These are phyloP conservation scores for Aspergillus sp. DNA, from an alignment of 2,329 filamentous ascomycete genomes.

Conservation along the genomic window DNA sequence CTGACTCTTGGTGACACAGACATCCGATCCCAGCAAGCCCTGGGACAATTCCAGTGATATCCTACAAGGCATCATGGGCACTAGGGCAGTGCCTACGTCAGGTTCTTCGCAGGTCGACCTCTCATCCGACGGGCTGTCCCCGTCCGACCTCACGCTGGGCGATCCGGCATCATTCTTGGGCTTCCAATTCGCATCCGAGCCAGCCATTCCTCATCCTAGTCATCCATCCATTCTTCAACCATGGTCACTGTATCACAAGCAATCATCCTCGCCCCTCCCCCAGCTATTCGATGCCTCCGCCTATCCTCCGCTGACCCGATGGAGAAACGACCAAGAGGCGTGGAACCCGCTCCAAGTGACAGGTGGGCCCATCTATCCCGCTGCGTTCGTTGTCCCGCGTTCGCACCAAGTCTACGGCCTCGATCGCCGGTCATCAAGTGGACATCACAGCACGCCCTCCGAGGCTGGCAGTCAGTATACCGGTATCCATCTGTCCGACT, in stretches of 20 bases:
- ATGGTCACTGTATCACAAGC: conserved; percentile 20
- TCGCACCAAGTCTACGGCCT: conserved; percentile 23
- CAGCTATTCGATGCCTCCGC: conserved; percentile 26
- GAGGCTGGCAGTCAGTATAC: conserved; percentile 38
- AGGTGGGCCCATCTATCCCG: conserved; percentile 22
- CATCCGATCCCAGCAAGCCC: conserved; percentile 13
- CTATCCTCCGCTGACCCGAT: conserved; percentile 22
- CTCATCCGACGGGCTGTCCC: conserved; percentile 15
- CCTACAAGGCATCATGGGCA: conserved; percentile 36
- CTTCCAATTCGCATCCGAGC: conserved; percentile 28
- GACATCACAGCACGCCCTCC: conserved; percentile 32
- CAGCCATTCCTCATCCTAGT: conserved; percentile 22
- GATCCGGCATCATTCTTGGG: conserved; percentile 30
- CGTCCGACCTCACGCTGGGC: conserved; percentile 21
- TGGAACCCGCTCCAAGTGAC: conserved; percentile 39
- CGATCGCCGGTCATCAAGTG: conserved; percentile 27
- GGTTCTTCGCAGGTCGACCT: conserved; percentile 16
- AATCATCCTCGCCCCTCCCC: conserved; percentile 21
- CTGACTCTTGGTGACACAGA: conserved; percentile 13
- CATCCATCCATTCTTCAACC: conserved; percentile 24
- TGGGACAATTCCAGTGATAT: conserved; percentile 32
- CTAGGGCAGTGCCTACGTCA: conserved; percentile 15
- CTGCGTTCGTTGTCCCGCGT: conserved; percentile 22
- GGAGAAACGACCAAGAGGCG: conserved; percentile 29
- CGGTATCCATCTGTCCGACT: conserved; percentile 35